Conservation (phyloP, 768 basidiomycete genomes). For the Boletus sp. region DNA sequence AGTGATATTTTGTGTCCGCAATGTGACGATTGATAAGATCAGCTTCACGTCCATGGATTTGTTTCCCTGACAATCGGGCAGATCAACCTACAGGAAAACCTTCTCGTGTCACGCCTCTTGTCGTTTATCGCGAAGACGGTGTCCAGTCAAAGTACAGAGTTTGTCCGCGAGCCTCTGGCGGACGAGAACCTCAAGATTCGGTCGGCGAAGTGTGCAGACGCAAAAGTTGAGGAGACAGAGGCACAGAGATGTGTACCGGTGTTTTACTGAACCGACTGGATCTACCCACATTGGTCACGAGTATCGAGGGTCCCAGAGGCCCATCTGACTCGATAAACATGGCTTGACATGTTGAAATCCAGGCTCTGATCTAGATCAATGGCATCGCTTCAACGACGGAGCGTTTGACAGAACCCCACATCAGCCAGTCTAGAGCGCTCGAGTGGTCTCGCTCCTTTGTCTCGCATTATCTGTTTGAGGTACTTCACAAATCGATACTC, state of each 20-base stretch:
- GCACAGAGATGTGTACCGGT: slow-evolving; percentile 60
- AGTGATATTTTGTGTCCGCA: not conserved
- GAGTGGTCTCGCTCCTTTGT: not conserved
- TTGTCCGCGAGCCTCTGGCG: slow-evolving; percentile 77
- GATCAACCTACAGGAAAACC: slow-evolving; percentile 93
- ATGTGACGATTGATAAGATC: not conserved
- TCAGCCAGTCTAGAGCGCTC: not conserved
- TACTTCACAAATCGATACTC: not conserved
- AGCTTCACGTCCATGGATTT: slow-evolving; percentile 82
- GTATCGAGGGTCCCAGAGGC: too few relatives aligned
- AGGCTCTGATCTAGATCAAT: not conserved
- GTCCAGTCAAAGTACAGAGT: slow-evolving; percentile 82
- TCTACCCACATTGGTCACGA: not conserved
- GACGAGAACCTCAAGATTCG: slow-evolving; percentile 82
- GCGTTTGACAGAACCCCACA: not conserved
- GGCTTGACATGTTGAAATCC: too few relatives aligned
- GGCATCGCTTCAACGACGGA: not conserved
- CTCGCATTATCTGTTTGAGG: not conserved
- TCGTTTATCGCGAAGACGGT: slow-evolving; percentile 64
- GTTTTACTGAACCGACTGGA: slow-evolving; percentile 63
- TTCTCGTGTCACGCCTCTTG: slow-evolving; percentile 85
- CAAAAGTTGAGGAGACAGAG: slow-evolving; percentile 66
- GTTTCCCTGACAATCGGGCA: slow-evolving; percentile 56
- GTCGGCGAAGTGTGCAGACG: slow-evolving; percentile 91
- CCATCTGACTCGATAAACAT: too few relatives aligned